Evolutionary conservation across 2,329 filamentous ascomycete genomes (phyloP), one percentile per base, ranked within the genome.

Genomic region (Alternaria hordeiaustralica): DNA sequence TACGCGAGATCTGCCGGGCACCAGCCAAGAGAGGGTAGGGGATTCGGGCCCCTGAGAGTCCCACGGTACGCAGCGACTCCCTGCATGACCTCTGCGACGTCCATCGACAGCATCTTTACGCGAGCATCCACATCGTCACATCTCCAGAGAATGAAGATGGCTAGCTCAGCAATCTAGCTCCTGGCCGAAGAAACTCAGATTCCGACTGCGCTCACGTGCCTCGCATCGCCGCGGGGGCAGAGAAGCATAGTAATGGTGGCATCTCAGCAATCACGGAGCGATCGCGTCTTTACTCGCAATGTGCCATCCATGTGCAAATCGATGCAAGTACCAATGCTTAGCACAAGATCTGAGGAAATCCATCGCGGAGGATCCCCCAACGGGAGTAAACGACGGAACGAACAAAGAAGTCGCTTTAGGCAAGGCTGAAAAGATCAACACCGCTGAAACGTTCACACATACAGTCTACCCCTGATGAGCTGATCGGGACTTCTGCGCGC

Each of bases 1-100:
- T 36, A 26, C 46, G 23, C 25, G 43, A 54, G 20, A 53, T 44
- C 23, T 36, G 56, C 56, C 47, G 33, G 47, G 33, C 33, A 56
- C 45, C 44, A 49, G 54, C 44, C 9, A 21, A 30, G 15, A 20
- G 50, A 53, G 50, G 33, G 13, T 18, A 44, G 12, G 46, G 18
- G n/a, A 18, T 20, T 18, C 23, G 30, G 25, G 33, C 28, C 44
- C 30, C 26, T 55, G 33, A 20, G 18, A 36, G 43, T 45, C 26
- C 56, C 60, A 60, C 33, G 55, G 55, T 59, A 63, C 56, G 44
- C 30, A 46, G 9, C 21, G n/a, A 41, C 25, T 46, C 57, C 61
- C 57, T 63, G 61, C 61, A 63, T 55, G 44, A 43, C 41, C 20
- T 60, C 33, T 55, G 44, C 55, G 28, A 63, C 50, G 26, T 25